Evolutionary conservation across 352 stramenopile species (phyloP).

Genomic region (Globisporangium viniferum): DNA sequence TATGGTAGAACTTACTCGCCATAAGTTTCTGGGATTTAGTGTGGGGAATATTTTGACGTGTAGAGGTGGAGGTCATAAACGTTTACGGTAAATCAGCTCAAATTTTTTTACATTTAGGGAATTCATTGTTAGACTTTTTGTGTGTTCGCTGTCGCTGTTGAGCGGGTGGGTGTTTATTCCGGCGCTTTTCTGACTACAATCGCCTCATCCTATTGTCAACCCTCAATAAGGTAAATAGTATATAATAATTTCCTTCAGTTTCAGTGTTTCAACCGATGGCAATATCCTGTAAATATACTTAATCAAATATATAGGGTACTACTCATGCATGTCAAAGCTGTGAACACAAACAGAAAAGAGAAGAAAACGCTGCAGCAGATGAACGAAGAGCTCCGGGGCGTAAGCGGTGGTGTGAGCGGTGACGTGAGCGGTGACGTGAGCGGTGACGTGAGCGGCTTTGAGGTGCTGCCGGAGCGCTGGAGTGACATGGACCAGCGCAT

Average conservation of each 20-base stretch:
- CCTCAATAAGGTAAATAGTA: neutral
- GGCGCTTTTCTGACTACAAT: neutral
- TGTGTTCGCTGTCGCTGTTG: neutral
- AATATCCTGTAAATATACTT: neutral
- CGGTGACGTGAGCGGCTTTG: neutral
- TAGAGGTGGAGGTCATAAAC: too few species aligned
- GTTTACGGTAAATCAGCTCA: too few species aligned
- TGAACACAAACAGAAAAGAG: neutral
- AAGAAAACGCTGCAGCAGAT: neutral
- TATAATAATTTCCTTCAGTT: neutral
- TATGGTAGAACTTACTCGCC: too few species aligned
- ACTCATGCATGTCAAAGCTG: neutral
- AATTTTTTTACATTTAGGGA: too few species aligned
- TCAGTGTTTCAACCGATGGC: neutral
- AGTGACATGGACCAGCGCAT: slow-evolving; percentile 9
- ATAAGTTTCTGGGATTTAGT: too few species aligned
- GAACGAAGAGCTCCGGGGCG: neutral
- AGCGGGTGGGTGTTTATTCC: neutral
- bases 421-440: neutral
- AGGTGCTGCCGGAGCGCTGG: slow-evolving; percentile 5
- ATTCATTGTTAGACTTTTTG: too few species aligned
- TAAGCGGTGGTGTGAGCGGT: neutral
- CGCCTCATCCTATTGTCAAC: neutral
- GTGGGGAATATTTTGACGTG: too few species aligned
- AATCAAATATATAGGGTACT: neutral